Evolutionary conservation across 2,329 filamentous ascomycete species (phyloP).

Genomic region (Aspergillus quadricinctus): DNA sequence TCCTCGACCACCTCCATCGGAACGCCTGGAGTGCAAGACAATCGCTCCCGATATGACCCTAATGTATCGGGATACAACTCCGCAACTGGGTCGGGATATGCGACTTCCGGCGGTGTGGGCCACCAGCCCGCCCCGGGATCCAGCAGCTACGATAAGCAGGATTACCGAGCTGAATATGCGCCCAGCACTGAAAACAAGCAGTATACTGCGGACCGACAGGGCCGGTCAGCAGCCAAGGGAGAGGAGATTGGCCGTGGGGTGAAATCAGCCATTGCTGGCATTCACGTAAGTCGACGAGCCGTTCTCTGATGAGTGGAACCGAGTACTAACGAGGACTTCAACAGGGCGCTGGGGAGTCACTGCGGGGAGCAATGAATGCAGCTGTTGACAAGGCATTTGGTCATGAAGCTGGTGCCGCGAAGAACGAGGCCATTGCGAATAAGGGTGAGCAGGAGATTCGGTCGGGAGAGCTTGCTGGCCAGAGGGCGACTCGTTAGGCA

Average conservation of each 20-base stretch:
- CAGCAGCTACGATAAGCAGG: conserved; percentile 13
- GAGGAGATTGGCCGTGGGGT: conserved; percentile 21
- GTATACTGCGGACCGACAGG: conserved; percentile 5
- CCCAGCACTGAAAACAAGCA: conserved; percentile 15
- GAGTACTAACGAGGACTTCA: neutral
- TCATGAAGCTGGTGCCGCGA: conserved; percentile 29
- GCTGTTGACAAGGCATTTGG: conserved; percentile 38
- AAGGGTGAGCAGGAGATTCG: conserved; percentile 33
- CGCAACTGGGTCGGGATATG: conserved; percentile 23
- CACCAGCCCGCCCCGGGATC: conserved; percentile 9
- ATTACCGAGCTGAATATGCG: conserved; percentile 14
- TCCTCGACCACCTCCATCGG: conserved; percentile 28
- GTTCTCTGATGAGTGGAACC: neutral
- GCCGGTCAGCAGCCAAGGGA: conserved; percentile 11
- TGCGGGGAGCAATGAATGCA: conserved; percentile 36
- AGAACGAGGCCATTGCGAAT: conserved; percentile 34
- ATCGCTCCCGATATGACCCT: conserved; percentile 17
- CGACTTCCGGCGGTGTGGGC: conserved; percentile 7
- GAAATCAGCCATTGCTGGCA: conserved; percentile 25
- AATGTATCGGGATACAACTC: conserved; percentile 21
- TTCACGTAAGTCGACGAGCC: conserved; percentile 30
- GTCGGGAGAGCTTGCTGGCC: conserved; percentile 22
- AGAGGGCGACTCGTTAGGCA: neutral
- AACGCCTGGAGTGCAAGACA: conserved; percentile 12
- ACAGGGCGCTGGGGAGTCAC: conserved; percentile 38